Conservation (phyloP, 352 stramenopile species). For the Globisporangium paddicum region DNA sequence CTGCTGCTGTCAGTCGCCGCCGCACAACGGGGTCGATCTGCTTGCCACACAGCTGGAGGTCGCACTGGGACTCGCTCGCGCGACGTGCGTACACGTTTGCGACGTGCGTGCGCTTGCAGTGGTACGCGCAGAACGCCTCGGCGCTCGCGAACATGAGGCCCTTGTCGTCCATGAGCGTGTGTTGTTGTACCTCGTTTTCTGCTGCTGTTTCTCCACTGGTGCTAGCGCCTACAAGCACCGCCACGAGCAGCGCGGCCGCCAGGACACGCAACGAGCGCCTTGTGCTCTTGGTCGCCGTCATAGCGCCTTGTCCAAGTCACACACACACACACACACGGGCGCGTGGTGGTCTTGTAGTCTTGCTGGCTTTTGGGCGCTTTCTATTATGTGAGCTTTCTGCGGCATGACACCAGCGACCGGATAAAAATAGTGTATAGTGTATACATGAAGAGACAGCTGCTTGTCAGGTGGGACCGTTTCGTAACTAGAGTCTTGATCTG, state of each 20-base stretch:
- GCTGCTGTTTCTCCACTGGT: background rate
- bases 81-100: constrained; percentile 6
- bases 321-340: background rate
- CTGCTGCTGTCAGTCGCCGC: background rate
- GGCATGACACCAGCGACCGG: background rate
- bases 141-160: constrained; percentile 42
- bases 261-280: background rate
- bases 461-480: background rate
- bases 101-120: constrained; percentile 41
- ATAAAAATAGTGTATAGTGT: background rate
- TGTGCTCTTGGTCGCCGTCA: background rate
- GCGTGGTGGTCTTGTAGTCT: background rate
- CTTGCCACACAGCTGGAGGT: background rate
- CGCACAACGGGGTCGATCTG: constrained; percentile 4
- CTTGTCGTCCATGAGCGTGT: constrained; percentile 24
- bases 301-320: background rate
- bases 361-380: background rate
- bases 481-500: background rate
- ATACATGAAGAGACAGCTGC: background rate
- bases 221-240: background rate
- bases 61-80: constrained; percentile 12
- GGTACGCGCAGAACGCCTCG: constrained; percentile 46
- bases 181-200: background rate
- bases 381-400: background rate
- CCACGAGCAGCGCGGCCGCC: background rate